Evolutionary conservation across 768 basidiomycete species (phyloP).

Genomic region (Mycena crocata): DNA sequence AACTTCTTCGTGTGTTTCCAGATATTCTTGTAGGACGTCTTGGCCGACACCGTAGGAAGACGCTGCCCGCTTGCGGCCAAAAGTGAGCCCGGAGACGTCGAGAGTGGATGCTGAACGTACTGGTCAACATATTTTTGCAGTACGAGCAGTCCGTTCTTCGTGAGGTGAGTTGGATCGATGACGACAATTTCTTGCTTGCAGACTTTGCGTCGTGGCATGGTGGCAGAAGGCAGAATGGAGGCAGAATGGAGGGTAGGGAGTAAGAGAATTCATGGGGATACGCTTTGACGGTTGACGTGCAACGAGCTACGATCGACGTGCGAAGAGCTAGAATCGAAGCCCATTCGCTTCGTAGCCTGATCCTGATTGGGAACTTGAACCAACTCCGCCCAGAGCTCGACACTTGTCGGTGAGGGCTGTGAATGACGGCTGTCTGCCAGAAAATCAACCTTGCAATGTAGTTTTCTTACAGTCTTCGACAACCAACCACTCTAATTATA

Average conservation of each 20-base stretch:
- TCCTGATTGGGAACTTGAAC: neutral
- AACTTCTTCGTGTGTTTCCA: constrained; percentile 26
- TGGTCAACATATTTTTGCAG: constrained; percentile 25
- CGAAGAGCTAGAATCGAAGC: constrained; percentile 12
- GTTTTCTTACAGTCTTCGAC: no score
- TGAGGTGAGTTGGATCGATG: constrained; percentile 16
- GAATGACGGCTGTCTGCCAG: constrained; percentile 17
- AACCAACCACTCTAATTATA: no score
- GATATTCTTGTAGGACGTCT: constrained; percentile 31
- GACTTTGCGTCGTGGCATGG: constrained; percentile 15
- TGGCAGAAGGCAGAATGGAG: neutral
- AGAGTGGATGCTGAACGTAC: constrained; percentile 1
- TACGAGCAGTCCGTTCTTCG: constrained; percentile 18
- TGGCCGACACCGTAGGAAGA: constrained; percentile 28
- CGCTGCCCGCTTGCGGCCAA: constrained; percentile 7
- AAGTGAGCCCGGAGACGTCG: neutral
- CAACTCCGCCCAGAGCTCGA: neutral
- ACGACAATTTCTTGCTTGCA: constrained; percentile 6
- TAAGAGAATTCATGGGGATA: neutral
- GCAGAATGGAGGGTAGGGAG: neutral
- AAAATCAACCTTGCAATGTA: constrained; percentile 10
- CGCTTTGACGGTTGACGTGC: constrained; percentile 16
- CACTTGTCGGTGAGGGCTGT: neutral
- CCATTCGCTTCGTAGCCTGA: neutral
- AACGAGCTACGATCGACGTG: constrained; percentile 13